phyloP scores from a whole-genome alignment of 768 basidiomycete species.

The Dentipellis fragilis region DNA sequence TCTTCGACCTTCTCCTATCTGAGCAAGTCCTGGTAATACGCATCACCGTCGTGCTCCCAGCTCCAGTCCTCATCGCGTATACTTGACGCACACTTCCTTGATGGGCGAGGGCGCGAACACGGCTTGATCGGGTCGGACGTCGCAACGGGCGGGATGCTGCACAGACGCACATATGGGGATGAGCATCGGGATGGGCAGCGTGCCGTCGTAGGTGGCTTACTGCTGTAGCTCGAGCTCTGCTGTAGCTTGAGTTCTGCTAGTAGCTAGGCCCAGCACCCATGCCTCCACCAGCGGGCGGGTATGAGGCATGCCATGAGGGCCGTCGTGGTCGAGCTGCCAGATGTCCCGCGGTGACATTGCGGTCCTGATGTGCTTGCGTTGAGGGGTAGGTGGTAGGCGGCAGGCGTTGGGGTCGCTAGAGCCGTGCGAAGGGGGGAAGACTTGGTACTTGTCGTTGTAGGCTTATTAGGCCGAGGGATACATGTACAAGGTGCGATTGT shows the following conservation, averaged over 20 bases:
- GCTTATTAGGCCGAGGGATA: neutral
- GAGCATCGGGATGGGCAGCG: no score
- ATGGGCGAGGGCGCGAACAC: no score
- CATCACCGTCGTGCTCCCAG: no score
- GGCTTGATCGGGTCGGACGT: no score
- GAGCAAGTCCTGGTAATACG: no score
- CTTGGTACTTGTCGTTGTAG: neutral
- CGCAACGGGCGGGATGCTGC: no score
- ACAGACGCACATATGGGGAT: no score
- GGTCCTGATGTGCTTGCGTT: neutral
- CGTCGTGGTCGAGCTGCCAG: neutral
- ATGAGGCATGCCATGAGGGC: neutral
- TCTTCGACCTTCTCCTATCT: no score
- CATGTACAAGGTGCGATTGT: neutral
- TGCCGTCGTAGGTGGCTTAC: neutral
- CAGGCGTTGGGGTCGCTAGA: slow-evolving; percentile 6
- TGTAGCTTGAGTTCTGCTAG: no score
- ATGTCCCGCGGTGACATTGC: neutral
- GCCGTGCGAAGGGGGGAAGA: slow-evolving; percentile 8
- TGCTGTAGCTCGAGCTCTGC: neutral
- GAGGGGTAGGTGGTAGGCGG: neutral
- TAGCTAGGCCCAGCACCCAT: neutral
- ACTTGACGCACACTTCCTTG: no score
- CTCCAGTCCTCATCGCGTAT: no score
- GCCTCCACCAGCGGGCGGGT: neutral